Conservation (phyloP, 2,329 filamentous ascomycete genomes). For the Phialophora macrospora region DNA sequence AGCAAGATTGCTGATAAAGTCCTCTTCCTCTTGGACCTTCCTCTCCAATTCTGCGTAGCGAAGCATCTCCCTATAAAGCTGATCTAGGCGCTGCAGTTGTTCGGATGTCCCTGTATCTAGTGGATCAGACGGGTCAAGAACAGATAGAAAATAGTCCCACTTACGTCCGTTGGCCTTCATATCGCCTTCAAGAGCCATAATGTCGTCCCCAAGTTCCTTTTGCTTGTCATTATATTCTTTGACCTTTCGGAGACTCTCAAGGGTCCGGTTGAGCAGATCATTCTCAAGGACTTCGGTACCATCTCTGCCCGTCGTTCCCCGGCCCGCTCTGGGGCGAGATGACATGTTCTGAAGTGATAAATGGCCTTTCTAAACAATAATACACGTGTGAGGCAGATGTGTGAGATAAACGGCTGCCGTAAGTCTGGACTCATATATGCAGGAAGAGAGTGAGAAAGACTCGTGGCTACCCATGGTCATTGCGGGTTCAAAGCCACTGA, state of each 20-base stretch:
- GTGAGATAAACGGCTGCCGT: background rate
- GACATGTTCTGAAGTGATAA: slow-evolving; percentile 30
- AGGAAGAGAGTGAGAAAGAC: background rate
- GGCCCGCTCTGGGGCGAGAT: slow-evolving; percentile 34
- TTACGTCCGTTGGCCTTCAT: slow-evolving; percentile 52
- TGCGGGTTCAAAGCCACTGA: background rate
- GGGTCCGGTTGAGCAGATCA: slow-evolving; percentile 34
- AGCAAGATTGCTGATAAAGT: slow-evolving; percentile 57
- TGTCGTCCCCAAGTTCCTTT: slow-evolving; percentile 46
- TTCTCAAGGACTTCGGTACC: slow-evolving; percentile 37
- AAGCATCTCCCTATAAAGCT: slow-evolving; percentile 52
- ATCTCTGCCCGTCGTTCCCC: slow-evolving; percentile 34
- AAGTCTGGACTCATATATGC: background rate
- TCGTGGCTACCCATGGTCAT: background rate
- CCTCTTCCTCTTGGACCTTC: slow-evolving; percentile 55
- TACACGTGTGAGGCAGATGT: background rate
- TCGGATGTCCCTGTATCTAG: slow-evolving; percentile 32
- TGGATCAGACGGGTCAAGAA: slow-evolving; percentile 8
- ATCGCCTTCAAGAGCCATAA: slow-evolving; percentile 50
- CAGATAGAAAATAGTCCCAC: slow-evolving; percentile 15
- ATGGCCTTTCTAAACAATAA: background rate
- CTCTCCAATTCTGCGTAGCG: slow-evolving; percentile 56
- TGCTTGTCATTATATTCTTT: slow-evolving; percentile 37
- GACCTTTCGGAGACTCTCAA: slow-evolving; percentile 37
- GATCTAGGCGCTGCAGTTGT: slow-evolving; percentile 47